phyloP scores from a whole-genome alignment of 495 filamentous ascomycete species.

The Pyronema omphalodes region DNA sequence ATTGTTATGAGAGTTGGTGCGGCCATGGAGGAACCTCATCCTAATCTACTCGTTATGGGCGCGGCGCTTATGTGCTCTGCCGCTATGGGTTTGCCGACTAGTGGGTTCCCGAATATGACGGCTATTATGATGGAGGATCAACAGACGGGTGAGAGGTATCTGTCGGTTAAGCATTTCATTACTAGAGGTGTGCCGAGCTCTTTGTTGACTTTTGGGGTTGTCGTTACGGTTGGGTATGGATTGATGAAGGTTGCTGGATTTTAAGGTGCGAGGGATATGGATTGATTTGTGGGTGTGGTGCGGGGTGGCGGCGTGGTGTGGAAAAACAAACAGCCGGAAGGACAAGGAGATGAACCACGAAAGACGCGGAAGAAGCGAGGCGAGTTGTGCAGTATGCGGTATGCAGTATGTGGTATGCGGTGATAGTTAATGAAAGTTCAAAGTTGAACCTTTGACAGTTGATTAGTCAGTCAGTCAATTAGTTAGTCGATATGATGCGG shows the following conservation, averaged over 20 bases:
- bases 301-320: too few relatives aligned
- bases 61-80: conserved; percentile 46
- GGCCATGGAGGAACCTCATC: conserved; percentile 71
- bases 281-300: too few relatives aligned
- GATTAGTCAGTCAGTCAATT: too few relatives aligned
- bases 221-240: conserved; percentile 74
- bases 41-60: conserved; percentile 84
- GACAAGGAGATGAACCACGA: too few relatives aligned
- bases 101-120: conserved; percentile 98
- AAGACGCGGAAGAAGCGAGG: too few relatives aligned
- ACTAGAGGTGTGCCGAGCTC: conserved; percentile 73
- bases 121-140: conserved; percentile 98
- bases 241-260: conserved; percentile 66
- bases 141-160: conserved; percentile 75
- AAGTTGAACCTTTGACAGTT: too few relatives aligned
- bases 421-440: too few relatives aligned
- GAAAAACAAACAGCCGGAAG: too few relatives aligned
- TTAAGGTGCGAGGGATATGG: conserved; percentile 24
- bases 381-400: too few relatives aligned
- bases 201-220: conserved; percentile 57
- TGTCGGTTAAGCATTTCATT: conserved; percentile 86
- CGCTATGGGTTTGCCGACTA: conserved; percentile 81
- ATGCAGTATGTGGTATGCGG: too few relatives aligned
- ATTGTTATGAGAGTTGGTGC: conserved; percentile 72
- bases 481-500: too few relatives aligned